Percentiles rank a stretch among this genome's conserved stretches.
Conservation (phyloP, 2,329 filamentous ascomycete species). For the Pezicula neosporulosa region DNA sequence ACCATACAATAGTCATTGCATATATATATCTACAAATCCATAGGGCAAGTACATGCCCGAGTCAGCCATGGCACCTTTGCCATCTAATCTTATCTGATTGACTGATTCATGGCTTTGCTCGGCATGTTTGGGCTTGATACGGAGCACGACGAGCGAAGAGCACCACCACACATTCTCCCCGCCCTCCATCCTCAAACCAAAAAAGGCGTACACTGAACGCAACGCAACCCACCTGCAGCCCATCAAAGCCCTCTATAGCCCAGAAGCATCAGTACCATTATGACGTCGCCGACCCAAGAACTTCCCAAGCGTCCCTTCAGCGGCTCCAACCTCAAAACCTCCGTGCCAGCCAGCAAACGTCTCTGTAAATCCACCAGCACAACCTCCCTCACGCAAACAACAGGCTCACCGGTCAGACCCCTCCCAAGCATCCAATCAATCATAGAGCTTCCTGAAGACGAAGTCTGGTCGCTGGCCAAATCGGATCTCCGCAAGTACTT, state of each 20-base stretch:
- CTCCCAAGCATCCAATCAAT: slow-evolving; percentile 13
- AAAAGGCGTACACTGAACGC: no score
- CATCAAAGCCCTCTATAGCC: neutral
- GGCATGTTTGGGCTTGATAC: no score
- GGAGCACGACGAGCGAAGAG: no score
- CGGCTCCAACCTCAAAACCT: neutral
- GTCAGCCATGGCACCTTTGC: no score
- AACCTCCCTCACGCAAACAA: neutral
- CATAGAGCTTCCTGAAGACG: slow-evolving; percentile 18
- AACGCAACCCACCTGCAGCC: no score
- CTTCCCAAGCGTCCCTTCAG: slow-evolving; percentile 3
- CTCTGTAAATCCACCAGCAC: neutral
- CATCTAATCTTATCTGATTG: no score
- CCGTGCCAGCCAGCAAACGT: neutral
- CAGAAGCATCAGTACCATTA: neutral
- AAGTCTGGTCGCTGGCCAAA: slow-evolving; percentile 20
- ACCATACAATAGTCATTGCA: no score
- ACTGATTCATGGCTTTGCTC: no score
- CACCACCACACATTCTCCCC: no score
- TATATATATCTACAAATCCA: no score
- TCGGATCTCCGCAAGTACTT: slow-evolving; percentile 18
- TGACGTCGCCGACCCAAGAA: neutral
- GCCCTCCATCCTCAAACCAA: no score
- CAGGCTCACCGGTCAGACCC: slow-evolving; percentile 7
- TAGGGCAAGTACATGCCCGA: no score